phyloP scores from a whole-genome alignment of 2,329 filamentous ascomycete species.

The Amauroascus verrucosus region DNA sequence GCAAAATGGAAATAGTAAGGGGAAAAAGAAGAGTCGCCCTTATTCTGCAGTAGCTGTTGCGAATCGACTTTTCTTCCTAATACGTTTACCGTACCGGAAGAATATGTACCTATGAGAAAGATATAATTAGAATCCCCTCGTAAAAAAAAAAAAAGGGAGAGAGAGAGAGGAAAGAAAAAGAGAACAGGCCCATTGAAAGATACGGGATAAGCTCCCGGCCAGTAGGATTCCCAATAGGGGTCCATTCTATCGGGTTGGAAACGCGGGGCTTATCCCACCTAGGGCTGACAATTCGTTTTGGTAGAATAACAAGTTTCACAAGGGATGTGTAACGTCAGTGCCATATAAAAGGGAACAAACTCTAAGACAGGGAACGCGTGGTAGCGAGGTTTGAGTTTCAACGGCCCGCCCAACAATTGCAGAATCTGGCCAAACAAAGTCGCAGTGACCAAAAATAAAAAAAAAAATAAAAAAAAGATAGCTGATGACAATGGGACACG shows the following conservation, averaged over 20 bases:
- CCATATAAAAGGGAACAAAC: not conserved
- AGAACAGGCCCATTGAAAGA: too few relatives aligned
- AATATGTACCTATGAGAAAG: conserved; percentile 32
- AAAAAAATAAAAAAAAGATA: not conserved
- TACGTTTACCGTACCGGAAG: conserved; percentile 34
- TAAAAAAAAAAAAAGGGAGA: not conserved
- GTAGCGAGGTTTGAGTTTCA: conserved; percentile 12
- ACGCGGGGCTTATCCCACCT: not conserved
- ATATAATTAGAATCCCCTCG: not conserved
- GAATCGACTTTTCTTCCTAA: conserved; percentile 35
- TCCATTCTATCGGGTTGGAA: not conserved
- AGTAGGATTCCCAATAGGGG: not conserved
- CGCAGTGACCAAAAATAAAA: not conserved
- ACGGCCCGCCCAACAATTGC: conserved; percentile 1
- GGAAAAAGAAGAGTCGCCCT: not conserved
- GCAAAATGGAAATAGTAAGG: too few relatives aligned
- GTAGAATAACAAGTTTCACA: not conserved
- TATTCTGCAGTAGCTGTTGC: conserved; percentile 20
- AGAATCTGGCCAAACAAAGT: not conserved
- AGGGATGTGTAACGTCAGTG: conserved; percentile 1
- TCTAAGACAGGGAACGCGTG: conserved; percentile 2
- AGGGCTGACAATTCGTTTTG: not conserved
- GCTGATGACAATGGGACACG: not conserved
- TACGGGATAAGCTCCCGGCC: not conserved
- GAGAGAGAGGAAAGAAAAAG: too few relatives aligned